Evolutionary conservation across 805 yeast genomes (phyloP).

Genomic region (Ogataea nitratoaversa): DNA sequence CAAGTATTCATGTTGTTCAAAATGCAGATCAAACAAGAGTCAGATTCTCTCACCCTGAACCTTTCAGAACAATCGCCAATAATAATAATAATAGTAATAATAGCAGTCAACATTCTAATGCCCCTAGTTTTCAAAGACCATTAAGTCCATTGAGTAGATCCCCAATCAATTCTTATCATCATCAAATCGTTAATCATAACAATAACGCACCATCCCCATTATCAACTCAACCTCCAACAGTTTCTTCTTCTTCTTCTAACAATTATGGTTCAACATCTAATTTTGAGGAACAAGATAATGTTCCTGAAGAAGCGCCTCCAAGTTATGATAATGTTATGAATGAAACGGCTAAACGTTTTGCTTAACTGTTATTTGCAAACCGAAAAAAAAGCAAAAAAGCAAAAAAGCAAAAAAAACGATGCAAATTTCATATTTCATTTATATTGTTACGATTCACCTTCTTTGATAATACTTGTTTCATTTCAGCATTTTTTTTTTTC

Average conservation of each 20-base stretch:
- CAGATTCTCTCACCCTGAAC: slow-evolving; percentile 31
- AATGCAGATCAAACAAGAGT: slow-evolving; percentile 26
- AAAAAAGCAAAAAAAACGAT: no score
- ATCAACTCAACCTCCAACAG: slow-evolving; percentile 4
- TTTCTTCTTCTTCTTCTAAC: slow-evolving; percentile 1
- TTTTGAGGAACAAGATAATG: slow-evolving; percentile 5
- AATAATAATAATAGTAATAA: background rate
- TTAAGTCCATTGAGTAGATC: slow-evolving; percentile 23
- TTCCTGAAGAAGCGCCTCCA: slow-evolving; percentile 31
- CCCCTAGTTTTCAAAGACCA: slow-evolving; percentile 11
- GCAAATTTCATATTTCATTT: background rate
- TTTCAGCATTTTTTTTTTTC: background rate
- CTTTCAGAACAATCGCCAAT: slow-evolving; percentile 19
- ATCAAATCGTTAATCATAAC: background rate
- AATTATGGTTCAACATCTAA: slow-evolving; percentile 16
- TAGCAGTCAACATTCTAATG: background rate
- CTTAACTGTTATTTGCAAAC: no score
- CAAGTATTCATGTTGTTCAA: slow-evolving; percentile 17
- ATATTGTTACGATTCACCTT: background rate
- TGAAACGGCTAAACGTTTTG: slow-evolving; percentile 29
- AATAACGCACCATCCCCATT: background rate
- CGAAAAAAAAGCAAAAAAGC: no score
- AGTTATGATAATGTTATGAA: slow-evolving; percentile 34
- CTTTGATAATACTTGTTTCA: no score
- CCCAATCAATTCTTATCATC: slow-evolving; percentile 4